These are phyloP conservation scores for Geotrichum reessii DNA, from an alignment of 1,139 yeast species.

Conservation along the genomic window DNA sequence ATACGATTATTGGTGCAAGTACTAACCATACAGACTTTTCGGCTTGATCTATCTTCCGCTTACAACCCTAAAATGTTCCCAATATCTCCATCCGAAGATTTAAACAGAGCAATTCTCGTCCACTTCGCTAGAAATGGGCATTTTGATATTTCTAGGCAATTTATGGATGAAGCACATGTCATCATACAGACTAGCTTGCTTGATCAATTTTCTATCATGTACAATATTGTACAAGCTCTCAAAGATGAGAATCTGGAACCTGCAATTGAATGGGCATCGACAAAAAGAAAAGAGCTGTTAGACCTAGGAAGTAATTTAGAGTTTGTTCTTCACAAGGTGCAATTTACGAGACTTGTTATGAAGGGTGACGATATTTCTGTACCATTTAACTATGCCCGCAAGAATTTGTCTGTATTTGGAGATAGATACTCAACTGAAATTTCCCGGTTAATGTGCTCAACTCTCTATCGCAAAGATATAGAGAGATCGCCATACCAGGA, in stretches of 20 bases:
- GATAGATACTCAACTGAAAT: constrained; percentile 43
- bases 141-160: constrained; percentile 36
- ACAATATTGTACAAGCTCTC: constrained; percentile 34
- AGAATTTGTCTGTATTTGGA: constrained; percentile 47
- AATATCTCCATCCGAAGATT: constrained; percentile 23
- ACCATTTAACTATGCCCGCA: constrained; percentile 55
- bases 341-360: constrained; percentile 40
- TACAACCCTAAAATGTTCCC: constrained; percentile 32
- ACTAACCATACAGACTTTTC: constrained; percentile 26
- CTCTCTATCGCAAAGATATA: constrained; percentile 39
- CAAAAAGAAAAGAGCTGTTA: constrained; percentile 30
- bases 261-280: constrained; percentile 43
- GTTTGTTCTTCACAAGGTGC: constrained; percentile 59
- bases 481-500: constrained; percentile 41
- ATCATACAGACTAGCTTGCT: constrained; percentile 32
- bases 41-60: constrained; percentile 27
- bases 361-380: constrained; percentile 22
- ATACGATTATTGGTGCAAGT: constrained; percentile 27
- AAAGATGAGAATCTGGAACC: constrained; percentile 33
- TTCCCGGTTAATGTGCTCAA: constrained; percentile 49
- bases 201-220: constrained; percentile 37
- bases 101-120: constrained; percentile 41
- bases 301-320: constrained; percentile 44
- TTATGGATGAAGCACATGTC: constrained; percentile 36
- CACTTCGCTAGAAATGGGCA: constrained; percentile 44